A percentile compares a stretch with the other conserved stretches of the same genome.
Conservation (phyloP, 345 rosid genomes). For the Populus nigra region DNA sequence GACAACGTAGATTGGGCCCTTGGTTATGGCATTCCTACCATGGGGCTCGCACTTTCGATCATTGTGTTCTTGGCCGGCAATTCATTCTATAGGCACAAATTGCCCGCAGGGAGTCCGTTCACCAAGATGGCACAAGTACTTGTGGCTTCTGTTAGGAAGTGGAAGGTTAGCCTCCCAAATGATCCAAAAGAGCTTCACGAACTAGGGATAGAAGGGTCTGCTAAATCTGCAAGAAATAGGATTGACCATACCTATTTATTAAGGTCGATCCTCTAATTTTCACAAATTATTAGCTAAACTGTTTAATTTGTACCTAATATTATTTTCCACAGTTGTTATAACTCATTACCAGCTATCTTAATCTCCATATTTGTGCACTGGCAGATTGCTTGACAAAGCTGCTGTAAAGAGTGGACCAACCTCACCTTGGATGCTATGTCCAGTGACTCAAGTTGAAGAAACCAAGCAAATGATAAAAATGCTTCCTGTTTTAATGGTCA, state of each 20-base stretch:
- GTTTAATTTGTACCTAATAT: too few species aligned
- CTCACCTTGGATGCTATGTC: constrained; percentile 51
- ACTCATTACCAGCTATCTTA: too few species aligned
- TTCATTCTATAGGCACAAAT: constrained; percentile 51
- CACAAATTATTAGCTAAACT: too few species aligned
- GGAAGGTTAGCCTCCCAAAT: constrained; percentile 34
- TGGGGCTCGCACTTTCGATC: constrained; percentile 38
- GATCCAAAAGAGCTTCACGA: constrained; percentile 55
- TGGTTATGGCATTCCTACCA: constrained; percentile 55
- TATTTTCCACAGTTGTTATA: too few species aligned
- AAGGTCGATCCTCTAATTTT: constrained; percentile 30
- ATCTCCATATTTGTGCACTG: neutral
- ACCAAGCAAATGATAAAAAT: constrained; percentile 67
- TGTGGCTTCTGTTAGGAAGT: constrained; percentile 46
- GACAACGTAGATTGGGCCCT: constrained; percentile 45
- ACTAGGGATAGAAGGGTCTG: constrained; percentile 32
- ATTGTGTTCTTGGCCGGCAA: constrained; percentile 47
- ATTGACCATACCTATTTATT: constrained; percentile 46
- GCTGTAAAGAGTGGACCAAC: constrained; percentile 38
- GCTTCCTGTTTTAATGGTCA: constrained; percentile 42
- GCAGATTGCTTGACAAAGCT: constrained; percentile 64
- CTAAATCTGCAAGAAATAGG: constrained; percentile 26
- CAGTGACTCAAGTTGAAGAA: constrained; percentile 66
- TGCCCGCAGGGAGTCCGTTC: constrained; percentile 47
- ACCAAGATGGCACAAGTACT: constrained; percentile 46